Evolutionary conservation across 371 early-diverging fungal species (phyloP), one percentile per base, ranked within the genome.

Genomic region (Syncephalis plumigaleata): DNA sequence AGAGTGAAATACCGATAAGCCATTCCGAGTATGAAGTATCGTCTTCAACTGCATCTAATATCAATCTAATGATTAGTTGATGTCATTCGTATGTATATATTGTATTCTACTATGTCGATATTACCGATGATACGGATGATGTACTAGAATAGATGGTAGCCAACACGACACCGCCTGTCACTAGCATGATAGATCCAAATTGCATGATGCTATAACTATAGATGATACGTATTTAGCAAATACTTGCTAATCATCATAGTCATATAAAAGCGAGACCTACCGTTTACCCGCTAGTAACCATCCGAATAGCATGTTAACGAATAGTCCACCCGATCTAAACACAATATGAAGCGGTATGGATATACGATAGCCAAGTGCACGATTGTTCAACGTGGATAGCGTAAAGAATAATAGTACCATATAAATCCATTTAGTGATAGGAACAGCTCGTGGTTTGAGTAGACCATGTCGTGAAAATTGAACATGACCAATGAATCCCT

Each of bases 321-420:
- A 70, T 39, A 91, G 62, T 18, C 84, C 78, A 24, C 81, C 83
- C 7, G 83, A 81, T 42, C 89, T 67, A 52, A 91, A 91, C 45
- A 91, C 80, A 46, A 91, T 91, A 54, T 91, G 92, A 44, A 91
- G 55, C 3, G 88, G 88, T 37, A 91, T 73, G 5, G 87, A 75
- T 36, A 91, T 84, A 42, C 67, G 65, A 54, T 73, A 88, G 3
- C 79, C 84, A 9, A 90, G 63, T 0, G 89, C 84, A 48, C 75
- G 55, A 52, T 90, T 91, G 51, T 90, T 91, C 45, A 90, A 56
- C 2, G 81, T 63, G 0, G 89, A 88, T 1, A 79, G 77, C 3
- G 66, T 50, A 55, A 80, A 87, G 52, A 85, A 90, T 54, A 90
- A 49, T 15, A 67, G 58, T 4, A 91, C 91, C 55, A 88, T 72